Conservation (phyloP, 2,329 filamentous ascomycete species). For the Rhynchosporium secalis region DNA sequence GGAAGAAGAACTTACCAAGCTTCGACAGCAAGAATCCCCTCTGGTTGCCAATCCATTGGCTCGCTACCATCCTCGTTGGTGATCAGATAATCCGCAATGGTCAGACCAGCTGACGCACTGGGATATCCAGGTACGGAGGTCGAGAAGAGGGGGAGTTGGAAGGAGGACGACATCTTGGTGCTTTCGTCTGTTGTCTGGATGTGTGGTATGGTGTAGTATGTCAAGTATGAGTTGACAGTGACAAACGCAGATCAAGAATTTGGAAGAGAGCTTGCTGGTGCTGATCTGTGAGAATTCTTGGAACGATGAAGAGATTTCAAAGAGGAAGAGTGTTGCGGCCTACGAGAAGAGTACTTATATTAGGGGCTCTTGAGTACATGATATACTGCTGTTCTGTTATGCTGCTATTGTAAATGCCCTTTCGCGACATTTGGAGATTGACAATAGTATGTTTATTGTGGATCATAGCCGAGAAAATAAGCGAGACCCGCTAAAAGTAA, state of each 20-base stretch:
- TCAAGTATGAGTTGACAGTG: slow-evolving; percentile 1
- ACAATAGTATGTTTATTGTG: slow-evolving; percentile 2
- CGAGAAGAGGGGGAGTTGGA: background rate
- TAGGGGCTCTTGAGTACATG: background rate
- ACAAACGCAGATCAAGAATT: background rate
- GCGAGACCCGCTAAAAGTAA: background rate
- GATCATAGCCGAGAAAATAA: background rate
- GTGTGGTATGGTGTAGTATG: background rate
- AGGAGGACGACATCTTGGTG: background rate
- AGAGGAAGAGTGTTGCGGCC: background rate
- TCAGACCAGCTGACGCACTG: background rate
- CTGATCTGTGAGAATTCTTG: background rate
- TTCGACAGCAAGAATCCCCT: background rate
- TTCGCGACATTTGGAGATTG: background rate
- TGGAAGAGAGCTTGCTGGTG: background rate
- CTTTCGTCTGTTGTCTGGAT: background rate
- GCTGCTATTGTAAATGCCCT: background rate
- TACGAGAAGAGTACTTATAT: background rate
- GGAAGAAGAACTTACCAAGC: background rate
- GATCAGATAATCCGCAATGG: background rate
- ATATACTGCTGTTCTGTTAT: background rate
- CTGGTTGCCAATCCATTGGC: background rate
- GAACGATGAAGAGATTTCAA: background rate
- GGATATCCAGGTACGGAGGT: background rate
- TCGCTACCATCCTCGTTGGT: background rate